Conservation (phyloP, 495 filamentous ascomycete genomes). For the Penicillium macrosclerotiorum region DNA sequence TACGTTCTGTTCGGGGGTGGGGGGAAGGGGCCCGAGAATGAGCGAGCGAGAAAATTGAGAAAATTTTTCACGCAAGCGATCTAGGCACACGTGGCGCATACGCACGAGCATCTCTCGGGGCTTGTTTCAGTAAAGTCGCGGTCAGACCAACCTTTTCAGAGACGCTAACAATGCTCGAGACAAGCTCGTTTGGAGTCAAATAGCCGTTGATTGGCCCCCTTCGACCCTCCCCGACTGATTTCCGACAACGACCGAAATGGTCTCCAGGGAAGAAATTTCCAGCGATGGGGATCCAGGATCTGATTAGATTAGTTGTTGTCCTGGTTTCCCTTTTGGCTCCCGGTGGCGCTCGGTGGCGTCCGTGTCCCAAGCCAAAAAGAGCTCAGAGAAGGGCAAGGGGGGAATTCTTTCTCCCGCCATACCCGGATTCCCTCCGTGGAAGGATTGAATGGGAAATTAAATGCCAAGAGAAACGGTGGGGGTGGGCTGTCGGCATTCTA, state of each 20-base stretch:
- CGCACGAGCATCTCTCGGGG: neutral
- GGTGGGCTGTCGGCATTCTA: no score
- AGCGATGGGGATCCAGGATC: neutral
- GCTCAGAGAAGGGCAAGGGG: neutral
- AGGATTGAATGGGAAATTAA: no score
- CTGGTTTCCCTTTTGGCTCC: neutral
- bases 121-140: neutral
- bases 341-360: neutral
- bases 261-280: neutral
- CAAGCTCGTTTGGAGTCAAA: no score
- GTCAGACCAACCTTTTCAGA: neutral
- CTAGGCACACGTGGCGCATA: neutral
- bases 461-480: no score
- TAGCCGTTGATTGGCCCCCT: no score
- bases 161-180: no score
- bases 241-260: neutral
- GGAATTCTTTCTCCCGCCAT: neutral
- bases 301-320: conserved; percentile 1
- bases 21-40: no score
- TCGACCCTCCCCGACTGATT: neutral
- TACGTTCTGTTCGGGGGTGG: neutral
- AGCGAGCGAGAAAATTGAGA: neutral
- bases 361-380: neutral
- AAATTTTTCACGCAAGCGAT: neutral
- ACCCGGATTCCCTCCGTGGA: neutral